These are phyloP conservation scores for Cladobotryum protrusum DNA, from an alignment of 2,329 filamentous ascomycete genomes.

Conservation along the genomic window DNA sequence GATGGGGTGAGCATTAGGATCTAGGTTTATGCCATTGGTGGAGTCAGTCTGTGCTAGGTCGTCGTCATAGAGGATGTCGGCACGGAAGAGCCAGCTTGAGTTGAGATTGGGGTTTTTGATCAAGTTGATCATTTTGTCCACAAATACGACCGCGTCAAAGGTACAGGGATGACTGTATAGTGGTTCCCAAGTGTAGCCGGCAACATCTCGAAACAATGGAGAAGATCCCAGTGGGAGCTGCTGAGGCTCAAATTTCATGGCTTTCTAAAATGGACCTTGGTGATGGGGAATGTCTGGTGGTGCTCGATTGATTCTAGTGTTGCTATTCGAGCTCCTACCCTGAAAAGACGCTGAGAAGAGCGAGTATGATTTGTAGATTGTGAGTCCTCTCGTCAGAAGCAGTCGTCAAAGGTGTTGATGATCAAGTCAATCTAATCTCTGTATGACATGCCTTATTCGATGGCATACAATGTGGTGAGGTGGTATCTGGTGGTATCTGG, in stretches of 20 bases:
- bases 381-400: too few relatives aligned
- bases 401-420: too few relatives aligned
- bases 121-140: conserved; percentile 64
- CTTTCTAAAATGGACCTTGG: background rate
- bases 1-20: conserved; percentile 3
- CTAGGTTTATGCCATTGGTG: background rate
- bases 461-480: too few relatives aligned
- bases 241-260: conserved; percentile 24
- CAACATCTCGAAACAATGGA: conserved; percentile 23
- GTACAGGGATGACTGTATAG: conserved; percentile 51
- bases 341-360: too few relatives aligned
- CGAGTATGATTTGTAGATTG: too few relatives aligned
- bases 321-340: too few relatives aligned
- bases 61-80: conserved; percentile 57
- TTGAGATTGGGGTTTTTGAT: conserved; percentile 76
- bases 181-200: conserved; percentile 41
- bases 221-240: conserved; percentile 21
- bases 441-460: too few relatives aligned
- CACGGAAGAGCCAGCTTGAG: conserved; percentile 69
- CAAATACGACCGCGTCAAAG: conserved; percentile 59
- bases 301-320: too few relatives aligned
- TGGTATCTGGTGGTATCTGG: too few relatives aligned
- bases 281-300: too few relatives aligned
- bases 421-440: too few relatives aligned
- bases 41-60: conserved; percentile 12